Conservation (phyloP, 371 early-diverging fungal species). For the Mucor piriformis region DNA sequence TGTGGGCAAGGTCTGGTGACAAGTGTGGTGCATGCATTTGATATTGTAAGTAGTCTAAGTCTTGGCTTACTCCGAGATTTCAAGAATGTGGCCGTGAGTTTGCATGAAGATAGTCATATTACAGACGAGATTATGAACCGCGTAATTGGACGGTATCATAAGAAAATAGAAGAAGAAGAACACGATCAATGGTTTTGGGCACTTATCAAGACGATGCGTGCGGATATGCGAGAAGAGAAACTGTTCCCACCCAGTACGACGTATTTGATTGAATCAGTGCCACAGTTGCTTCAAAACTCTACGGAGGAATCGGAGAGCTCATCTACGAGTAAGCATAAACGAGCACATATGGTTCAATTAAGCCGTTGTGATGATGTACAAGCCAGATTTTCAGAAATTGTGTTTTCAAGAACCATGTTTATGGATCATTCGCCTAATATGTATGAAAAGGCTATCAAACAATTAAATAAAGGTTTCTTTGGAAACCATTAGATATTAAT, state of each 20-base stretch:
- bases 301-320: conserved; percentile 19
- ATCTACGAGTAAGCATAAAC: conserved; percentile 23
- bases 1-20: conserved; percentile 72
- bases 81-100: conserved; percentile 70
- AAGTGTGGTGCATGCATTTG: conserved; percentile 72
- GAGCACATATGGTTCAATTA: conserved; percentile 50
- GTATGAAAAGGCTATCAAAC: conserved; percentile 56
- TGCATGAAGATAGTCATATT: conserved; percentile 65
- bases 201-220: conserved; percentile 77
- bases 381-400: conserved; percentile 66
- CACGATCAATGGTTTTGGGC: conserved; percentile 83
- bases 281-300: conserved; percentile 32
- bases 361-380: conserved; percentile 69
- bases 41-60: conserved; percentile 73
- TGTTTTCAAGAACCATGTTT: conserved; percentile 73
- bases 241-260: conserved; percentile 75
- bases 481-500: conserved; percentile 8
- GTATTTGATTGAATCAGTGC: conserved; percentile 53
- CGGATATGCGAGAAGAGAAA: conserved; percentile 80
- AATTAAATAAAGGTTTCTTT: conserved; percentile 35
- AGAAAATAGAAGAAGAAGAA: conserved; percentile 33
- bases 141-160: conserved; percentile 52
- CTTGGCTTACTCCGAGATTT: conserved; percentile 76
- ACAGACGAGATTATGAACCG: conserved; percentile 73
- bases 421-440: conserved; percentile 71